phyloP scores from a whole-genome alignment of 31 red algal genomes.

The Bonnemaisonia californica region DNA sequence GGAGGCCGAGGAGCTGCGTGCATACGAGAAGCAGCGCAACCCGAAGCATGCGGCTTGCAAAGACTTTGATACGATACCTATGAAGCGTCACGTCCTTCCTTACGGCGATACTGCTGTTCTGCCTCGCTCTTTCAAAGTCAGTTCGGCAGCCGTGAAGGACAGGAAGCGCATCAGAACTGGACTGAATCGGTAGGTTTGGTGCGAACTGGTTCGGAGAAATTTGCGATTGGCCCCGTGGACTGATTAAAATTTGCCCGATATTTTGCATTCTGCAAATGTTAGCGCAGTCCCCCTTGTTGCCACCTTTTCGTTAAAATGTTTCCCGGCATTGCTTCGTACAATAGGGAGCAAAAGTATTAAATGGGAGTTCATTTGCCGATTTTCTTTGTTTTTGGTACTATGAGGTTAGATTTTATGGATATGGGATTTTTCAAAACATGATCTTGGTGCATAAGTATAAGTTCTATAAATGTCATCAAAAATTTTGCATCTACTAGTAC shows the following conservation, averaged over 20 bases:
- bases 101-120: conserved; percentile 27
- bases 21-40: conserved; percentile 7
- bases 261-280: conserved; percentile 44
- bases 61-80: conserved; percentile 15
- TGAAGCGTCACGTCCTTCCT: conserved; percentile 11
- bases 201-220: conserved; percentile 6
- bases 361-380: no score
- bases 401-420: no score
- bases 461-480: no score
- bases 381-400: no score
- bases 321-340: conserved; percentile 5
- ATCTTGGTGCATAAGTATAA: no score
- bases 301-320: conserved; percentile 32
- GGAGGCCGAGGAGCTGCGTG: conserved; percentile 6
- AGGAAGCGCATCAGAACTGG: conserved; percentile 12
- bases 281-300: conserved; percentile 37
- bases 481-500: no score
- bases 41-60: conserved; percentile 19
- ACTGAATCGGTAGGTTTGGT: not conserved
- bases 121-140: conserved; percentile 26
- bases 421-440: no score
- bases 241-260: conserved; percentile 39
- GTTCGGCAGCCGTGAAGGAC: conserved; percentile 12
- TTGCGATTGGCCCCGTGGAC: conserved; percentile 22
- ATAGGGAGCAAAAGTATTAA: no score